A percentile compares a stretch with the other conserved stretches of the same genome.
Evolutionary conservation across 768 basidiomycete genomes (phyloP).

Genomic region (Boletus rubescentipes): DNA sequence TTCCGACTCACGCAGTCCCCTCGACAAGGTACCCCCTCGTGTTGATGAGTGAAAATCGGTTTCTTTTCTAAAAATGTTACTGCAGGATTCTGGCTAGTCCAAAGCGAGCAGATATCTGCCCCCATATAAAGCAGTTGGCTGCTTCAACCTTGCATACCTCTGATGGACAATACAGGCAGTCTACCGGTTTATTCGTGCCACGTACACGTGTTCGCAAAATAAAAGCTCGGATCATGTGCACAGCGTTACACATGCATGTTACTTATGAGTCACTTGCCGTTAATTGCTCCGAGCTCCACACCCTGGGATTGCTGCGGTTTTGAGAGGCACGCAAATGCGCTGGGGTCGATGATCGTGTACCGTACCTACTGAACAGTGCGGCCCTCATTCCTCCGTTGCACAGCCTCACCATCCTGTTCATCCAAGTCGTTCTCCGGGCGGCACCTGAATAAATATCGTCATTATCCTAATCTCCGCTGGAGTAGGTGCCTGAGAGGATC

Average conservation of each 20-base stretch:
- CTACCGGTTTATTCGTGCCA: not conserved
- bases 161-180: not conserved
- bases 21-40: conserved; percentile 18
- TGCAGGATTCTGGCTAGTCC: conserved; percentile 19
- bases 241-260: not conserved
- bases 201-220: not conserved
- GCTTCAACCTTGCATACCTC: not conserved
- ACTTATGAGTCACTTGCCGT: not conserved
- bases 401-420: not conserved
- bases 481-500: too few relatives aligned
- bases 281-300: not conserved
- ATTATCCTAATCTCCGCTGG: not conserved
- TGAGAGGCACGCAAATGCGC: not conserved
- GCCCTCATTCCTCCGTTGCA: not conserved
- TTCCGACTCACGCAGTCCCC: conserved; percentile 18
- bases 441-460: not conserved
- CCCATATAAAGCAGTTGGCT: not conserved
- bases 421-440: not conserved
- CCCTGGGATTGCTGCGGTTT: not conserved
- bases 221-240: conserved; percentile 1
- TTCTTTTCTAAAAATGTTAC: not conserved
- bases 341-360: not conserved
- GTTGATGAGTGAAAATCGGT: not conserved
- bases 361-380: not conserved
- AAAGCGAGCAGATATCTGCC: conserved; percentile 13